phyloP scores from a whole-genome alignment of 139 green algal genomes.

The Zygnema circumcarinatum region DNA sequence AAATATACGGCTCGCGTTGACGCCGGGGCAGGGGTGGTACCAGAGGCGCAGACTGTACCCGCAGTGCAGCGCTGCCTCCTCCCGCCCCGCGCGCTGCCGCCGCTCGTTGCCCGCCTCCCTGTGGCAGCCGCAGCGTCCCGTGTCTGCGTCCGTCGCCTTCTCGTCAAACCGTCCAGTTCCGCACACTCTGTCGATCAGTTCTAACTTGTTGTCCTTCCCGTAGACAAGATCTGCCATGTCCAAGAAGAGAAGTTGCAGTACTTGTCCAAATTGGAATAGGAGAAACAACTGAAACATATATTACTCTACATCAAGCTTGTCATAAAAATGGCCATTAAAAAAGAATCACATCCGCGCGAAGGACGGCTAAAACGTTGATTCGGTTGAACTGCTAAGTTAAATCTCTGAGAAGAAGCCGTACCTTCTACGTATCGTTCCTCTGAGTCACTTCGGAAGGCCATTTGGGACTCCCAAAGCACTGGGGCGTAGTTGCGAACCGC shows the following conservation, averaged over 20 bases:
- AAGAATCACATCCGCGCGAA: background rate
- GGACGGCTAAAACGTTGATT: background rate
- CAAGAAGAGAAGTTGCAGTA: background rate
- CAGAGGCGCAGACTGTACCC: background rate
- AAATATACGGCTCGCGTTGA: slow-evolving; percentile 2
- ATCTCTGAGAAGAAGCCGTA: too few relatives aligned
- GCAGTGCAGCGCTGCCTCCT: background rate
- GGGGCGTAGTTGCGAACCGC: slow-evolving; percentile 12
- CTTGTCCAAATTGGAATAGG: background rate
- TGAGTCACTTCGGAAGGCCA: background rate
- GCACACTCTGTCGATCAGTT: slow-evolving; percentile 19
- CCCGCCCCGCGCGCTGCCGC: background rate
- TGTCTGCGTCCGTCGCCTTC: slow-evolving; percentile 3
- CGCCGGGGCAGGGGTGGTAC: slow-evolving; percentile 23
- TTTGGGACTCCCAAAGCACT: slow-evolving; percentile 11
- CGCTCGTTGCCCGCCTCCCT: slow-evolving; percentile 23
- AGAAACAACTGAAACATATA: background rate
- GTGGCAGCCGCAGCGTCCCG: slow-evolving; percentile 22
- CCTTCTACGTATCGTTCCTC: slow-evolving; percentile 18
- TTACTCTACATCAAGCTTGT: background rate
- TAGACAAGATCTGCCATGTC: background rate
- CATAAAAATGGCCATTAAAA: background rate
- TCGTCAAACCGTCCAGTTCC: slow-evolving; percentile 1
- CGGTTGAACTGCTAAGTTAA: too few relatives aligned
- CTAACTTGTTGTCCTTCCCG: slow-evolving; percentile 19